Base-by-base conservation (phyloP, 73 alveolate species). In the Paramecium primaurelia region DNA sequence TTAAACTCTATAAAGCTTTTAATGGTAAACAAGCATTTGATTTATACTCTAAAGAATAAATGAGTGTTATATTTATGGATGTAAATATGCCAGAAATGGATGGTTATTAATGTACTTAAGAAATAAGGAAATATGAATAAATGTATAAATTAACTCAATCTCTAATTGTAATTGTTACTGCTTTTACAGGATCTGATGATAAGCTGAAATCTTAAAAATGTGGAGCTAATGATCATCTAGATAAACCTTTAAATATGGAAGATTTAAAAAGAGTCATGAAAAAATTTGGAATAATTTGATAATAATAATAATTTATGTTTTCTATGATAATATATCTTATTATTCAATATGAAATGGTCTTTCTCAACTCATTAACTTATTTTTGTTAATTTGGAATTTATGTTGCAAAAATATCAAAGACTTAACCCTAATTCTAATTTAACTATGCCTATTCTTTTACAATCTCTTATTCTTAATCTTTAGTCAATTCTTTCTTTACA, bases 71-170 rank as follows among this genome's bases (percentile, higher is more conserved):
- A 3, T 49, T 89, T 34, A 89, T 89, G 94, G 94, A 89, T 71
- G 86, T 71, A 20, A 89, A 89, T 64, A 89, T 89, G 94, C 94
- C 94, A 45, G 88, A 71, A 45, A 89, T 89, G 94, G 88, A 89
- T 71, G 94, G 94, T 1, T 89, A 89, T 36, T 77, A 89, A 73
- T 89, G 92, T 32, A 89, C 94, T 28, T 47, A 69, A 71, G 85
- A 71, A 16, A 89, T 89, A 25, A 68, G 94, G 16, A 42, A 45
- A 51, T 89, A 42, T 58, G 94, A 89, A 71, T 7, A 40, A 28
- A n/a, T 45, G 8, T 71, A 71, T 28, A 32, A 42, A 44, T 34
- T 45, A 22, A 16, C 26, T 36, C 45, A 64, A 7, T 44, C 69
- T 38, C 44, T 71, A 30, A 71, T 89, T 6, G 25, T 89, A 11